Base-by-base conservation (phyloP, 176 grass and related monocot species). In the Tillandsia leiboldiana region DNA sequence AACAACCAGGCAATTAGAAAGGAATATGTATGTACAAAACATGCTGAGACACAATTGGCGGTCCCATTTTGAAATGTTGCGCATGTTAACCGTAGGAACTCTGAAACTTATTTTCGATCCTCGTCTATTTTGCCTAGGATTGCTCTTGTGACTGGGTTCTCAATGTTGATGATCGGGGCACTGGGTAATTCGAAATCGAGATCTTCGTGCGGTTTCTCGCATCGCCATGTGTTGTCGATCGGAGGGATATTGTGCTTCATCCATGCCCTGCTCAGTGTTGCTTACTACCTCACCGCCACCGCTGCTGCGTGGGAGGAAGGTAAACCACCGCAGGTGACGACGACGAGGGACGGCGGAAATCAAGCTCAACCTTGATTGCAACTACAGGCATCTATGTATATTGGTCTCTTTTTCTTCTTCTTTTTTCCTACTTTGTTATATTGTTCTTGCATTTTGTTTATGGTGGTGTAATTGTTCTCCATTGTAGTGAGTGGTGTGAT, bases 231-330 rank as follows among this genome's bases (percentile, higher is more conserved):
- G 69, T 75, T 96, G 64, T 81, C 68, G 28, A 75, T 92, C 0
- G 92, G 92, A 17, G 92, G 88, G 23, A 87, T 96, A 48, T 57
- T 92, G 51, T 96, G 92, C 78, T 96, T 96, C 42, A 75, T 96
- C 65, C 92, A 92, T 11, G 92, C 49, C 0, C 80, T 90, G 6
- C 65, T 96, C 70, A 82, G 72, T 2, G 65, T 89, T 62, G 88
- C 83, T 20, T 96, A 92, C 72, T 96, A 92, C 1, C 81, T 86
- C 24, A 86, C 88, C 0, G 88, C 92, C 72, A 78, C 13, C 0
- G 76, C 83, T 0, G 72, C 85, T 1, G 72, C 72, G 3, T 59
- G 63, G 49, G 83, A 85, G 59, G 72, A 23, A 53, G 24, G 3
- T 9, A 73, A 79, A 4, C 75, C 28, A 4, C 75, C 28, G 53